phyloP scores from a whole-genome alignment of 2,329 filamentous ascomycete genomes.

The Blastomyces silverae region DNA sequence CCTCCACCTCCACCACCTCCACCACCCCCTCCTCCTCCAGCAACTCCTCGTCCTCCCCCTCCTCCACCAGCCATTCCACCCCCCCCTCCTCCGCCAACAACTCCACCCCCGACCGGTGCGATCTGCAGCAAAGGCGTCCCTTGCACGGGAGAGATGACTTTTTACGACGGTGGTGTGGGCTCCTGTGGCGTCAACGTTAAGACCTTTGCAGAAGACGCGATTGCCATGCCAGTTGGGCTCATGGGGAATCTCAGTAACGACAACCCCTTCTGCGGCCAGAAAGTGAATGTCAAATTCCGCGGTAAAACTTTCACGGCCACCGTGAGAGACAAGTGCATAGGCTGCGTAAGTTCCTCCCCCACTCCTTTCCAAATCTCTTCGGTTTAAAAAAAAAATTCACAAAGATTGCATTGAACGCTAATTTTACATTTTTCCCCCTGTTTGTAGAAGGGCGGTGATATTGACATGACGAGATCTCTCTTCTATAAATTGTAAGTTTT shows the following conservation, averaged over 20 bases:
- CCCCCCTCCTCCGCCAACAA: conserved; percentile 13
- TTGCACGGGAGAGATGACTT: conserved; percentile 61
- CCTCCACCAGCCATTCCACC: conserved; percentile 15
- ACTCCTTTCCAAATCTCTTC: conserved; percentile 42
- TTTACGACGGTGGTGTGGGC: conserved; percentile 62
- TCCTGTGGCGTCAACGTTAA: conserved; percentile 60
- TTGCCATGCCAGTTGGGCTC: conserved; percentile 59
- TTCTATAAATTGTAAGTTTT: conserved; percentile 30
- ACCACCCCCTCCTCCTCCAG: conserved; percentile 12
- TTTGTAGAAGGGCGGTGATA: conserved; percentile 23
- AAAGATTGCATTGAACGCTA: background rate
- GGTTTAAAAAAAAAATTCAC: conserved; percentile 35
- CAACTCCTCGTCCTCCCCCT: conserved; percentile 10
- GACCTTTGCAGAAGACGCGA: conserved; percentile 53
- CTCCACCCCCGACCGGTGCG: conserved; percentile 20
- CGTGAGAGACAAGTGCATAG: conserved; percentile 70
- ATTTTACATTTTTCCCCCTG: conserved; percentile 22
- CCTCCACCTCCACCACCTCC: conserved; percentile 14
- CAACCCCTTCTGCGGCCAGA: conserved; percentile 65
- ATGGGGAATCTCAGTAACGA: conserved; percentile 60
- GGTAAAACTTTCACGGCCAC: conserved; percentile 54
- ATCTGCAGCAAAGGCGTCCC: conserved; percentile 26
- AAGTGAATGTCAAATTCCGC: conserved; percentile 55
- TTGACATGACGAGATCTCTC: conserved; percentile 30
- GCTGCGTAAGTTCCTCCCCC: conserved; percentile 55